Evolutionary conservation across 2,329 filamentous ascomycete species (phyloP).

Genomic region (Lojkania enalia): DNA sequence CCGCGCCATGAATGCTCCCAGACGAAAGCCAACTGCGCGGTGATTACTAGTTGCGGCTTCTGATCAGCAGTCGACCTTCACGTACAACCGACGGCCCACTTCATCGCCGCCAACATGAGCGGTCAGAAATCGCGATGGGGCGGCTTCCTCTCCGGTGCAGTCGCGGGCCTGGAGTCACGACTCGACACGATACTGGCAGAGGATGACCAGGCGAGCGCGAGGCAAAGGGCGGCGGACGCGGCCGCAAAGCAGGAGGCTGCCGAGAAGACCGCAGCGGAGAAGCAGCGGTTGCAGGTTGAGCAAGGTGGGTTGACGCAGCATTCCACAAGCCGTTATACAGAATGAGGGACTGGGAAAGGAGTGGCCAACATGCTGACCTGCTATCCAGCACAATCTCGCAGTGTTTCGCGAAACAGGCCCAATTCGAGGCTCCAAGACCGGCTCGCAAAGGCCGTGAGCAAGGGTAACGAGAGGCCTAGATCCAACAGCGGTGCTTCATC

Average conservation of each 20-base stretch:
- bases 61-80: conserved; percentile 4
- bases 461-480: conserved; percentile 61
- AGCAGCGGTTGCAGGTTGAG: conserved; percentile 33
- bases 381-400: conserved; percentile 59
- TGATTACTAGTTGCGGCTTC: conserved; percentile 29
- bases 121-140: conserved; percentile 27
- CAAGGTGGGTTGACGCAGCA: conserved; percentile 31
- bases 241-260: conserved; percentile 36
- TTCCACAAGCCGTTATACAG: background rate
- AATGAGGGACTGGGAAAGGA: conserved; percentile 1
- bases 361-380: conserved; percentile 21
- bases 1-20: conserved; percentile 35
- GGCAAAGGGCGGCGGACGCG: conserved; percentile 45
- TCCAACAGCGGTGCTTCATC: conserved; percentile 50
- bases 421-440: conserved; percentile 89
- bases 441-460: conserved; percentile 82
- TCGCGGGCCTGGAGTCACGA: conserved; percentile 89
- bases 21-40: conserved; percentile 32
- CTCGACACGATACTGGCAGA: conserved; percentile 91
- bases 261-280: conserved; percentile 33
- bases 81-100: background rate
- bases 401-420: conserved; percentile 65
- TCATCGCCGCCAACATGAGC: conserved; percentile 28
- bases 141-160: conserved; percentile 66
- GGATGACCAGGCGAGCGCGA: conserved; percentile 61